Evolutionary conservation across 2,329 filamentous ascomycete genomes (phyloP).

Genomic region (Talaromyces sp.): DNA sequence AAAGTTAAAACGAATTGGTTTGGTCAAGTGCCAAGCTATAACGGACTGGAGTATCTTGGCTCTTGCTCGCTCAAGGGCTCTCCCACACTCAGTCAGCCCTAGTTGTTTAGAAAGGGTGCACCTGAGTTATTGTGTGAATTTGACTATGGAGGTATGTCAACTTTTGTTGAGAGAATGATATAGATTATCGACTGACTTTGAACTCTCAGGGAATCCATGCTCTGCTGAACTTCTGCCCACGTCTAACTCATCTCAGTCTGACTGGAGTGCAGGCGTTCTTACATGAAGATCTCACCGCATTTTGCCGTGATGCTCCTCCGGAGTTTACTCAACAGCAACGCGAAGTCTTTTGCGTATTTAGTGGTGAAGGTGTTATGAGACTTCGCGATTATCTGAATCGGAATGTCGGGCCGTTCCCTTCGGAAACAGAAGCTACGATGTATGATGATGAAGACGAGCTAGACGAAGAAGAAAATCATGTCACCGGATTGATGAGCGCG

Average conservation of each 20-base stretch:
- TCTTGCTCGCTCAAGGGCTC: constrained; percentile 63
- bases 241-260: constrained; percentile 88
- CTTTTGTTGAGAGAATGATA: neutral
- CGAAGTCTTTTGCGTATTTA: constrained; percentile 96
- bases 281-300: constrained; percentile 75
- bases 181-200: constrained; percentile 29
- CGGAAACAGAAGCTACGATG: constrained; percentile 41
- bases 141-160: constrained; percentile 71
- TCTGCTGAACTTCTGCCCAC: constrained; percentile 84
- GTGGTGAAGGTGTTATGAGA: constrained; percentile 73
- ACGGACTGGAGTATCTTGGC: constrained; percentile 86
- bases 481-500: constrained; percentile 42
- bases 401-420: constrained; percentile 32
- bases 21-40: constrained; percentile 90
- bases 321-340: constrained; percentile 96
- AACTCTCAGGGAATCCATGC: constrained; percentile 73
- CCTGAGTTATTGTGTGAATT: constrained; percentile 85
- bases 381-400: constrained; percentile 74
- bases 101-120: constrained; percentile 87
- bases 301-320: constrained; percentile 79
- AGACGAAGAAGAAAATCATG: constrained; percentile 42
- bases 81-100: constrained; percentile 56
- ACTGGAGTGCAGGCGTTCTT: constrained; percentile 92
- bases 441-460: constrained; percentile 45
- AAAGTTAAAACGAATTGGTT: constrained; percentile 88